These are phyloP conservation scores for Taiwanofungus camphoratus DNA, from an alignment of 1,284 basidiomycete genomes.

Conservation along the genomic window DNA sequence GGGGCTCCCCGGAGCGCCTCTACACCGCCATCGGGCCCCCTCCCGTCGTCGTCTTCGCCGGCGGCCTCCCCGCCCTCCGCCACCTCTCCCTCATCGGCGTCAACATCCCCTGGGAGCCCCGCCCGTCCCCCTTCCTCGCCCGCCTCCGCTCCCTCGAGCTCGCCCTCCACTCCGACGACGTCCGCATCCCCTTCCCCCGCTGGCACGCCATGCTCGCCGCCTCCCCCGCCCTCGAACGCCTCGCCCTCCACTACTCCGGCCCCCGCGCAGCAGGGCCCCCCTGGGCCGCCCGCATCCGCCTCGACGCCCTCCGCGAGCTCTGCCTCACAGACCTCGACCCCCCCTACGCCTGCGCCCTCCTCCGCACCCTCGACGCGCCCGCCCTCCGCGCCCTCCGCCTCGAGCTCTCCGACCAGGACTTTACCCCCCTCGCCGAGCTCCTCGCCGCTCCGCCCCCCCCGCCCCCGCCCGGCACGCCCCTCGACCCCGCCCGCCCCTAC, in stretches of 20 bases:
- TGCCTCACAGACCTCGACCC: conserved; percentile 49
- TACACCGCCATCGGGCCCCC: conserved; percentile 49
- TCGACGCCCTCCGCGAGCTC: conserved; percentile 39
- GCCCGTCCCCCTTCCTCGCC: conserved; percentile 42
- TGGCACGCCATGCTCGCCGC: conserved; percentile 47
- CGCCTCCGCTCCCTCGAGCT: conserved; percentile 47
- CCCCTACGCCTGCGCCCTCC: conserved; percentile 39
- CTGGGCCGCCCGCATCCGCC: conserved; percentile 28
- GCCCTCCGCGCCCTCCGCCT: conserved; percentile 38
- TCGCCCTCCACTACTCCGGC: conserved; percentile 56
- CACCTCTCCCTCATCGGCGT: conserved; percentile 58
- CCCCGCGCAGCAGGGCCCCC: conserved; percentile 31
- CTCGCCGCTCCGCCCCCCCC: conserved; percentile 22
- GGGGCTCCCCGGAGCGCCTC: conserved; percentile 35
- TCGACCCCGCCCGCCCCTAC: conserved; percentile 5
- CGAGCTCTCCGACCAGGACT: conserved; percentile 45
- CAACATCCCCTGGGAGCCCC: conserved; percentile 49
- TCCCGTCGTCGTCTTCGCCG: conserved; percentile 49
- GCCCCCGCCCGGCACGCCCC: conserved; percentile 1
- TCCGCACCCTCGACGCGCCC: conserved; percentile 41
- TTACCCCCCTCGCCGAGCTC: conserved; percentile 39
- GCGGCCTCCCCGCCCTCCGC: conserved; percentile 40
- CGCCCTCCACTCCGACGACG: conserved; percentile 52
- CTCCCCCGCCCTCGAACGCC: conserved; percentile 40
- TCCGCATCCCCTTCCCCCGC: conserved; percentile 45